Evolutionary conservation across 495 filamentous ascomycete genomes (phyloP).

Genomic region (Echria macrotheca): DNA sequence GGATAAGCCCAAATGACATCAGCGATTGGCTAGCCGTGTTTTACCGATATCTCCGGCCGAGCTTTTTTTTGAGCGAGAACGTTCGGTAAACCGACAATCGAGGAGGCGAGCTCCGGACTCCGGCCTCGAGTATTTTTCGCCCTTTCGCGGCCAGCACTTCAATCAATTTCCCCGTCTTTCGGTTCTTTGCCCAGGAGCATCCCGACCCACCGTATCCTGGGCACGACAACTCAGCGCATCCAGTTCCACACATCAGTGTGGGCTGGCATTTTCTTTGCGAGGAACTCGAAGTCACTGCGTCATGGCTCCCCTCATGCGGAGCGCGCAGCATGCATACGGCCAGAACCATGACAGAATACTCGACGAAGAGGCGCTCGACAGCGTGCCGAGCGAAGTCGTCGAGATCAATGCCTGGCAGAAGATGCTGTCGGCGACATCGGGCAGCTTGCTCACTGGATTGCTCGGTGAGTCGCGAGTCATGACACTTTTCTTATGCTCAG

Average conservation of each 20-base stretch:
- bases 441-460: slow-evolving; percentile 82
- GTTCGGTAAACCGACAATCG: background rate
- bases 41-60: too few species aligned
- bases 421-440: slow-evolving; percentile 89
- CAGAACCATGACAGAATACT: slow-evolving; percentile 15
- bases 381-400: slow-evolving; percentile 31
- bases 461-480: slow-evolving; percentile 57
- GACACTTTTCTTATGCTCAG: background rate
- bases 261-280: slow-evolving; percentile 3
- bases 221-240: background rate
- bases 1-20: too few species aligned
- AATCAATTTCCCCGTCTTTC: background rate
- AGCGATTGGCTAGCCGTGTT: too few species aligned
- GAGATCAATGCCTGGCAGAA: slow-evolving; percentile 77
- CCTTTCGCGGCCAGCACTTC: background rate
- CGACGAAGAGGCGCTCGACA: slow-evolving; percentile 7
- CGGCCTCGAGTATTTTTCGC: slow-evolving; percentile 5
- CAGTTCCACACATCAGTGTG: slow-evolving; percentile 5
- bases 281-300: background rate
- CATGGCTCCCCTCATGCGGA: slow-evolving; percentile 2
- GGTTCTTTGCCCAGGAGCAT: background rate
- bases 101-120: slow-evolving; percentile 5
- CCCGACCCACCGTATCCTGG: background rate
- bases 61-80: background rate
- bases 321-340: slow-evolving; percentile 3